These are phyloP conservation scores for Lipomyces sp. DNA, from an alignment of 805 yeast species.

Conservation along the genomic window DNA sequence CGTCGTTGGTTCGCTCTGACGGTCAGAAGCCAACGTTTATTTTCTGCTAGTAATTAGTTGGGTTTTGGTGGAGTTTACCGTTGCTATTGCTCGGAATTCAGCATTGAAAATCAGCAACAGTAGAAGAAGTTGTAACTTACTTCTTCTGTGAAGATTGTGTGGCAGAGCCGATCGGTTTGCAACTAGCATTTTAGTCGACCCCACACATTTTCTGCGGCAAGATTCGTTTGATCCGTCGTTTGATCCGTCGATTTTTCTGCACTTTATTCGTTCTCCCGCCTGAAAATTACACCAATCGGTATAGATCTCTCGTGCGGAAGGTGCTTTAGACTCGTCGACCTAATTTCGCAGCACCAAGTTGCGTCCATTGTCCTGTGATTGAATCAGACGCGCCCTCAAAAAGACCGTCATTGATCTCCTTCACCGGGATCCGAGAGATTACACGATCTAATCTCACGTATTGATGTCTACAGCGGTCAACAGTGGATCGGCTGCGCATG, in stretches of 20 bases:
- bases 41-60: background rate
- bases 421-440: background rate
- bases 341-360: background rate
- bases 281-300: background rate
- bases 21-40: background rate
- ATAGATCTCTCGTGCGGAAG: background rate
- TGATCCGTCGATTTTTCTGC: background rate
- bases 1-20: background rate
- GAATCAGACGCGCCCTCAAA: background rate
- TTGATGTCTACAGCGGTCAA: constrained; percentile 21
- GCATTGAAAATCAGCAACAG: background rate
- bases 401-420: background rate
- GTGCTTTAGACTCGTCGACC: background rate
- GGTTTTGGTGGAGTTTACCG: background rate
- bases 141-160: background rate
- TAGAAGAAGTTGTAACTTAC: background rate
- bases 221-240: background rate
- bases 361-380: background rate
- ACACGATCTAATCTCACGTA: background rate
- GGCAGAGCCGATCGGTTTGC: background rate
- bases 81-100: background rate
- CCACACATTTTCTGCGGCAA: background rate
- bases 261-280: background rate
- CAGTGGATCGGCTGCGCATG: constrained; percentile 11
- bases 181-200: background rate